A percentile compares a stretch with the other conserved stretches of the same genome.
Conservation (phyloP, 2,329 filamentous ascomycete species). For the Bipolaris zeicola region DNA sequence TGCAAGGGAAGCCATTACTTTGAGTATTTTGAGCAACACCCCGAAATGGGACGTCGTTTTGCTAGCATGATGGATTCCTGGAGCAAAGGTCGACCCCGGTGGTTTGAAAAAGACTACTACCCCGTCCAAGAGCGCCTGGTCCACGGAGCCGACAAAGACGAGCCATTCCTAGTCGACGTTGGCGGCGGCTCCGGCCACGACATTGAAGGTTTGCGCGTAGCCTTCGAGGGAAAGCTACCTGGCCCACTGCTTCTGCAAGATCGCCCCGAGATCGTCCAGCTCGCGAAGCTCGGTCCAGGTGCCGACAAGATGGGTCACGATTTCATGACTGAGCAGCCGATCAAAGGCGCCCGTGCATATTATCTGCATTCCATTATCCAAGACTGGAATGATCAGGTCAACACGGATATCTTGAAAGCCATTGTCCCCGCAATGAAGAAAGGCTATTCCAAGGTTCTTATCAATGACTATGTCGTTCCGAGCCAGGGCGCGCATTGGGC, state of each 20-base stretch:
- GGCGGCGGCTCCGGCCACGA: constrained; percentile 34
- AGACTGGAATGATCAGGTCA: constrained; percentile 35
- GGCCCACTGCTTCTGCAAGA: constrained; percentile 34
- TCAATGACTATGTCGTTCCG: constrained; percentile 38
- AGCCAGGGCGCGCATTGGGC: constrained; percentile 31
- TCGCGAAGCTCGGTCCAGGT: constrained; percentile 27
- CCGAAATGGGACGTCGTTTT: constrained; percentile 32
- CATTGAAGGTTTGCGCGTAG: constrained; percentile 24
- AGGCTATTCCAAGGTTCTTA: constrained; percentile 35
- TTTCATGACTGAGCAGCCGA: constrained; percentile 38
- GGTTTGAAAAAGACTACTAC: constrained; percentile 31
- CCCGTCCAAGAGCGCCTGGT: constrained; percentile 33
- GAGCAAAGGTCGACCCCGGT: constrained; percentile 32
- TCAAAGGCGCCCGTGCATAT: constrained; percentile 42
- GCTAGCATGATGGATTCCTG: constrained; percentile 38
- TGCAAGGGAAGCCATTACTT: constrained; percentile 30
- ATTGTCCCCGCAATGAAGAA: constrained; percentile 36
- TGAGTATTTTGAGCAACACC: constrained; percentile 29
- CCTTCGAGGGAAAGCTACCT: constrained; percentile 21
- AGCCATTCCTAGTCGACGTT: constrained; percentile 30
- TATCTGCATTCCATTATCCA: constrained; percentile 39
- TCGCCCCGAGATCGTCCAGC: constrained; percentile 25
- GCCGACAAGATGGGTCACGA: constrained; percentile 45
- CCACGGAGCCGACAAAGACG: constrained; percentile 16
- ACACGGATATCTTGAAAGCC: constrained; percentile 27